Conservation (phyloP, 2,329 filamentous ascomycete species). For the Neonectria punicea region DNA sequence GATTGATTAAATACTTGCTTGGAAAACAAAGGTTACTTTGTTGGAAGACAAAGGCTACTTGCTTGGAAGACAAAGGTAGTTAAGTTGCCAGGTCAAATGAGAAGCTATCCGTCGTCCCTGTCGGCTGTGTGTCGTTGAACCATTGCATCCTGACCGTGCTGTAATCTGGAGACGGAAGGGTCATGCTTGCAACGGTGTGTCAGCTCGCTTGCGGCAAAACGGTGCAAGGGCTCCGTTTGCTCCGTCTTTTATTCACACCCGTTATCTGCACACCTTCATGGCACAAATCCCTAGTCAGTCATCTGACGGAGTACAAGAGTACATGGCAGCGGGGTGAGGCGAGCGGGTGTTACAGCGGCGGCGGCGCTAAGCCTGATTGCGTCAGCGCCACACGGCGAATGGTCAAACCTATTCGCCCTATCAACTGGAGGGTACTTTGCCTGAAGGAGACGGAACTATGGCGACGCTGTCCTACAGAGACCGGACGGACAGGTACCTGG, state of each 20-base stretch:
- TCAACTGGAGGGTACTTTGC: slow-evolving; percentile 5
- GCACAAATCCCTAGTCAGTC: slow-evolving; percentile 11
- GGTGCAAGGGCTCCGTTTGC: background rate
- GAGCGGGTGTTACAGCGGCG: slow-evolving; percentile 14
- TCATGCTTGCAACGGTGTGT: background rate
- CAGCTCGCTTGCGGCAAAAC: background rate
- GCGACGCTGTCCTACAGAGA: background rate
- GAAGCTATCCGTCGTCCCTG: background rate
- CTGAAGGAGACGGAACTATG: background rate
- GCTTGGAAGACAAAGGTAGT: too few species aligned
- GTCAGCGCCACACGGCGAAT: slow-evolving; percentile 12
- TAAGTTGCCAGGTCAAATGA: background rate
- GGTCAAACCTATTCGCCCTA: slow-evolving; percentile 11
- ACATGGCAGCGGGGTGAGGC: background rate
- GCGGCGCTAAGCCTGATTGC: background rate
- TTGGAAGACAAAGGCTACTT: too few species aligned
- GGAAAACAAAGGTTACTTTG: too few species aligned
- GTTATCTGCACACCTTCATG: background rate
- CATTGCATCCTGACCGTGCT: too few species aligned
- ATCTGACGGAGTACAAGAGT: slow-evolving; percentile 12
- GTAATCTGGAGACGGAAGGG: too few species aligned
- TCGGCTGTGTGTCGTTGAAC: background rate
- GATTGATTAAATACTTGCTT: background rate
- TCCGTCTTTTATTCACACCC: background rate
- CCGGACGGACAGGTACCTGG: background rate